phyloP scores from a whole-genome alignment of 306 rosid genomes.

The Mucuna pruriens region DNA sequence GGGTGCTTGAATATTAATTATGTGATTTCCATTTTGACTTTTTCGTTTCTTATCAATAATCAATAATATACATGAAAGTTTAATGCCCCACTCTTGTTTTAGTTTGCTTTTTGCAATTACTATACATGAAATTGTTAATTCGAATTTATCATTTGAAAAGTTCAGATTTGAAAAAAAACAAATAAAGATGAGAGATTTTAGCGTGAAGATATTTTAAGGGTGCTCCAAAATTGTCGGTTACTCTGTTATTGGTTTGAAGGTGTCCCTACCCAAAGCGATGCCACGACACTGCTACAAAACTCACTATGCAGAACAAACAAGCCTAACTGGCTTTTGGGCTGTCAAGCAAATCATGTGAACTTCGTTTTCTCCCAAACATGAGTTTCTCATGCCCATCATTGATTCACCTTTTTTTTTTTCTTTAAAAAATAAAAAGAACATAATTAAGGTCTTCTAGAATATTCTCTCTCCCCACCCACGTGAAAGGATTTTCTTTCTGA shows the following conservation, averaged over 20 bases:
- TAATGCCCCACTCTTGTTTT: not conserved
- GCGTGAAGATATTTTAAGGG: constrained; percentile 33
- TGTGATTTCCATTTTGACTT: constrained; percentile 6
- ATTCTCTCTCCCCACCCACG: not conserved
- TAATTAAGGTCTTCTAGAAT: constrained; percentile 26
- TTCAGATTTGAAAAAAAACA: too few species aligned
- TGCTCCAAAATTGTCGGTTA: constrained; percentile 40
- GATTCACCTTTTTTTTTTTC: not conserved
- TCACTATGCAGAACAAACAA: constrained; percentile 27
- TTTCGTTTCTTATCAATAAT: not conserved
- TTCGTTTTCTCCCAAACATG: constrained; percentile 38
- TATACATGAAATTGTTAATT: not conserved
- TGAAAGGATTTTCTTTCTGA: not conserved
- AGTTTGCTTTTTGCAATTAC: not conserved
- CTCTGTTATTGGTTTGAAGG: not conserved
- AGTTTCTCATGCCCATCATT: constrained; percentile 39
- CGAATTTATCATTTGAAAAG: not conserved
- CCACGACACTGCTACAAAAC: constrained; percentile 17
- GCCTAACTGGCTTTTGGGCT: constrained; percentile 37
- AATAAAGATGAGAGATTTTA: not conserved
- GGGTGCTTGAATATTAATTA: not conserved
- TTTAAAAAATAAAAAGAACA: not conserved
- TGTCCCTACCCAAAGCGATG: constrained; percentile 11
- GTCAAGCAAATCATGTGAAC: constrained; percentile 51
- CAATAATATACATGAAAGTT: not conserved